Evolutionary conservation across 179 eudicot genomes (phyloP).

Genomic region (Silene noctiflora): DNA sequence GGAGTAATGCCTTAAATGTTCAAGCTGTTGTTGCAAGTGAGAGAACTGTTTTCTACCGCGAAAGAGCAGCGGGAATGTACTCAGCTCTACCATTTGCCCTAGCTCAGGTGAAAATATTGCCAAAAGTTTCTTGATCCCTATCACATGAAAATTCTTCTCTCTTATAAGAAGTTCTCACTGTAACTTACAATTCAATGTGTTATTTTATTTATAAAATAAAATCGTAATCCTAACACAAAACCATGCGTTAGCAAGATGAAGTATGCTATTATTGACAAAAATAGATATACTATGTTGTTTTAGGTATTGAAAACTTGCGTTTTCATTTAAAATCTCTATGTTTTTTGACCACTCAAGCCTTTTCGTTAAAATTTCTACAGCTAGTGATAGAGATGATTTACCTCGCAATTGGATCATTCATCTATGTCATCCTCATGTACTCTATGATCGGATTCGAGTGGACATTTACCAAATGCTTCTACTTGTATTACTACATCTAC

Average conservation of each 20-base stretch:
- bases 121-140: no score
- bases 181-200: no score
- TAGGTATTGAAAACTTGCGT: no score
- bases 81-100: constrained; percentile 74
- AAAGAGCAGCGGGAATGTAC: constrained; percentile 83
- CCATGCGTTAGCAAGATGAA: no score
- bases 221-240: no score
- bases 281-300: no score
- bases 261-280: no score
- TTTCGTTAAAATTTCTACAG: constrained; percentile 33
- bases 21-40: constrained; percentile 65
- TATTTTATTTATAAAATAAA: no score
- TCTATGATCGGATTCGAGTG: constrained; percentile 82
- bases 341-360: no score
- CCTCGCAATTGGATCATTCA: constrained; percentile 38
- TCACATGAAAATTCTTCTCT: no score
- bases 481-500: constrained; percentile 59
- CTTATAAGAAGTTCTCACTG: no score
- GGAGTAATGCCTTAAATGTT: constrained; percentile 54
- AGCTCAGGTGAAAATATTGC: constrained; percentile 52
- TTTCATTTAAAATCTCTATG: no score
- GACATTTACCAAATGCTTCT: constrained; percentile 41
- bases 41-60: constrained; percentile 86
- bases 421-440: constrained; percentile 53
- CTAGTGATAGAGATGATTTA: constrained; percentile 63